Evolutionary conservation across 2,329 filamentous ascomycete species (phyloP), one percentile per base, ranked within the genome.

Genomic region (Claviceps arundinis): DNA sequence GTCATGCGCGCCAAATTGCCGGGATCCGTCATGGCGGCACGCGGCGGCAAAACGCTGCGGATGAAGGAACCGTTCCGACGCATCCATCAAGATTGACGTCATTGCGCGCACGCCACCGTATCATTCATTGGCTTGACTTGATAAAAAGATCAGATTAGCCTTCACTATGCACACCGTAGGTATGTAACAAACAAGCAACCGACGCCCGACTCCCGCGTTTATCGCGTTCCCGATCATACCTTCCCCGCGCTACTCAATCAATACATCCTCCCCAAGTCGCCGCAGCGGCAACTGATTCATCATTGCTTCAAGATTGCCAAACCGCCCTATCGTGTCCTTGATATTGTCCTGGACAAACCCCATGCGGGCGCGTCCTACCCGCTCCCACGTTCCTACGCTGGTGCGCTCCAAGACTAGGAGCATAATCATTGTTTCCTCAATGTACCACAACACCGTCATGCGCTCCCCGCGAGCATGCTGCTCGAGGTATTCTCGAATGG

Each of bases 361-460:
- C 65, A 68, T 68, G 22, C 65, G 57, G 56, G 65, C 64, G n/a
- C 65, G 57, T 11, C 65, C 65, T 3, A 66, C 62, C 2, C 65
- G 61, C 51, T 67, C 64, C 65, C 65, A 68, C 4, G 57, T 54
- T 0, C 59, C 53, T 1, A 59, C 47, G 0, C 56, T 53, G 0
- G 59, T 59, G 45, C 60, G 57, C 55, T 67, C 62, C 6, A 67
- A 56, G 2, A 68, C 64, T 30, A 68, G 55, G 4, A 68, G 55
- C 64, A 68, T 60, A 17, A 67, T 60, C 11, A 60, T 54, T 4
- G 62, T 60, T 45, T 68, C 65, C 37, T 67, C 65, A 17, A 66
- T 59, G 47, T 67, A 67, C 65, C 65, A 68, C 30, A 68, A 51
- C 8, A 67, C 58, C 17, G 64, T 66, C 63, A 68, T 67, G 50